Conservation (phyloP, 1,284 basidiomycete species). For the Anthracocystis walkeri region DNA sequence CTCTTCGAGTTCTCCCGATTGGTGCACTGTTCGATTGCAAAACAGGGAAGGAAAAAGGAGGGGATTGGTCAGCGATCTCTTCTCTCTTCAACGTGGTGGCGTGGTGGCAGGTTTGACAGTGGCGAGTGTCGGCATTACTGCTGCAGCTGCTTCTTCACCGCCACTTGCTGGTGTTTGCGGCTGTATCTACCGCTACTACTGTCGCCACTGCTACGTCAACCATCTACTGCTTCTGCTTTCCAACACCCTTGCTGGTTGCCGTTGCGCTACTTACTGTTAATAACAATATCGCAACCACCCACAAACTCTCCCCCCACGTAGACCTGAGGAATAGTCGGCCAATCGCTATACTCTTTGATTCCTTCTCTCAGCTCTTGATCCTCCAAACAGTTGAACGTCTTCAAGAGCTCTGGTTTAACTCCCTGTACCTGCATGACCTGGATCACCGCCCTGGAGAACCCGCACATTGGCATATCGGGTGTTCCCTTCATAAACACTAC, state of each 20-base stretch:
- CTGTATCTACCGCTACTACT: no score
- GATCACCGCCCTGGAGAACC: slow-evolving; percentile 92
- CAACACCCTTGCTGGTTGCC: no score
- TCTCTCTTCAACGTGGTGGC: not conserved
- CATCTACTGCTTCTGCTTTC: no score
- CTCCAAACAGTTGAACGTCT: slow-evolving; percentile 87
- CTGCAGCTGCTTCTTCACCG: no score
- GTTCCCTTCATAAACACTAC: slow-evolving; percentile 95
- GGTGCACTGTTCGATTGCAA: slow-evolving; percentile 77
- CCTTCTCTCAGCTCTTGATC: slow-evolving; percentile 83
- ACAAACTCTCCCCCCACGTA: slow-evolving; percentile 95
- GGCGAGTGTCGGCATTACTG: no score
- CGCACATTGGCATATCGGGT: slow-evolving; percentile 79
- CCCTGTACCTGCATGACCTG: slow-evolving; percentile 91
- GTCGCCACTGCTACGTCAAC: no score
- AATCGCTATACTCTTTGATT: slow-evolving; percentile 95
- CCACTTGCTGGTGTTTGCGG: no score
- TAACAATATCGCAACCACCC: slow-evolving; percentile 93
- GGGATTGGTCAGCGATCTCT: slow-evolving; percentile 1
- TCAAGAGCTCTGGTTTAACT: slow-evolving; percentile 73
- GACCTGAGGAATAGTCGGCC: slow-evolving; percentile 97
- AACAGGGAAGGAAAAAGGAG: no score
- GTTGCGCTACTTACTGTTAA: slow-evolving; percentile 79
- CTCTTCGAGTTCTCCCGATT: slow-evolving; percentile 90
- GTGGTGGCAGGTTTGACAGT: no score